A percentile compares a stretch with the other conserved stretches of the same genome.
These are phyloP conservation scores for Leptomonas seymouri DNA, from an alignment of 208 protist species.

Conservation along the genomic window DNA sequence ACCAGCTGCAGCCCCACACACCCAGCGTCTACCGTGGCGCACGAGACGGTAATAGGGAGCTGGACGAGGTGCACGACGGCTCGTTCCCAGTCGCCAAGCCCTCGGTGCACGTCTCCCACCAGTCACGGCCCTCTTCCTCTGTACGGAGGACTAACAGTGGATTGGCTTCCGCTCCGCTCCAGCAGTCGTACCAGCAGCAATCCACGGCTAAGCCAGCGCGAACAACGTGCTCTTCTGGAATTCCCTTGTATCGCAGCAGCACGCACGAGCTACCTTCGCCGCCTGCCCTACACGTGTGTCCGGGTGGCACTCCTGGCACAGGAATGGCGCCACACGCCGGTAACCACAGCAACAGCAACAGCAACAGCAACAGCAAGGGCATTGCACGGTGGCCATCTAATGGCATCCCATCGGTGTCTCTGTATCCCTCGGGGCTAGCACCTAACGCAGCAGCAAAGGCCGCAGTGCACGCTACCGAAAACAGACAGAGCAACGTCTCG, in stretches of 20 bases:
- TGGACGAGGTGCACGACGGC: background rate
- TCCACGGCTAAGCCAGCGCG: background rate
- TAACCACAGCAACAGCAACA: background rate
- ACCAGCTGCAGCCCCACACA: constrained; percentile 30
- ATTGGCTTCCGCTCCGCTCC: background rate
- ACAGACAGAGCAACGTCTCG: background rate
- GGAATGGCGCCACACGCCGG: background rate
- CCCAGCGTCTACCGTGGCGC: constrained; percentile 11
- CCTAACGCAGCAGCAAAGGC: background rate
- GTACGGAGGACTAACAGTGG: background rate
- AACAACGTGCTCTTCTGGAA: background rate
- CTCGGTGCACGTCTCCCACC: constrained; percentile 15
- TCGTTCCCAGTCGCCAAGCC: constrained; percentile 3
- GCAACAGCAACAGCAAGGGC: too few relatives aligned
- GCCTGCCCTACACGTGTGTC: constrained; percentile 26
- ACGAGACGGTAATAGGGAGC: background rate
- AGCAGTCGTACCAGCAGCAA: constrained; percentile 10
- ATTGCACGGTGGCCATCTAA: background rate
- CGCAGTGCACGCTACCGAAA: background rate
- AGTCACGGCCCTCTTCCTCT: background rate
- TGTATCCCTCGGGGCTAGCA: background rate
- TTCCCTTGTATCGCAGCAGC: constrained; percentile 12
- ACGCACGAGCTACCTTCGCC: constrained; percentile 27
- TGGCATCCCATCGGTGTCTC: constrained; percentile 18
- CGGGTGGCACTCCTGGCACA: constrained; percentile 5